A percentile compares a stretch with the other conserved stretches of the same genome.
phyloP scores from a whole-genome alignment of 2,329 filamentous ascomycete species.

The Penicillium sp. region DNA sequence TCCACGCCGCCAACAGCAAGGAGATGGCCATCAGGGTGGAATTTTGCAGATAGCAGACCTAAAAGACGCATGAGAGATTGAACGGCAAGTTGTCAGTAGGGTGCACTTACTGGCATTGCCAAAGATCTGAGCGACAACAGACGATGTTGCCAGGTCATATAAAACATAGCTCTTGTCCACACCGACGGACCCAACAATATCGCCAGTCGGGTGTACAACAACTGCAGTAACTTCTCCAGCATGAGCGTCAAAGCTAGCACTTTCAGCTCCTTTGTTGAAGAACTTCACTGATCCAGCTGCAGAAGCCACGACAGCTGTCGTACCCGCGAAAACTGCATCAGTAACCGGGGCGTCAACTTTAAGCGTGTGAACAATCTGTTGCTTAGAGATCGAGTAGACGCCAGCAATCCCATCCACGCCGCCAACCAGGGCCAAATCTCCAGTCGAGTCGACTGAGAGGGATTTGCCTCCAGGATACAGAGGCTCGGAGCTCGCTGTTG shows the following conservation, averaged over 20 bases:
- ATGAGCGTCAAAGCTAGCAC: constrained; percentile 72
- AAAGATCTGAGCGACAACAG: constrained; percentile 72
- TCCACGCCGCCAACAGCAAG: constrained; percentile 77
- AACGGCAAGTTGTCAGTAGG: background rate
- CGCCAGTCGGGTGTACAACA: constrained; percentile 75
- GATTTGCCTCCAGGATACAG: constrained; percentile 57
- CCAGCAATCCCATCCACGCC: constrained; percentile 71
- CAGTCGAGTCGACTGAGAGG: constrained; percentile 56
- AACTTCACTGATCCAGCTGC: constrained; percentile 75
- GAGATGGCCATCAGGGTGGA: constrained; percentile 96
- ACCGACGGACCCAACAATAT: constrained; percentile 81
- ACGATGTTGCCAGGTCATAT: constrained; percentile 69
- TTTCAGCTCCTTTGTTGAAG: constrained; percentile 67
- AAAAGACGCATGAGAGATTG: constrained; percentile 20
- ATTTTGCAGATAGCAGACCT: constrained; percentile 74
- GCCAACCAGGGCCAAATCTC: constrained; percentile 67
- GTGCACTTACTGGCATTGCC: constrained; percentile 66
- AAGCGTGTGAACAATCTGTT: constrained; percentile 68
- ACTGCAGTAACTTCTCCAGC: constrained; percentile 75
- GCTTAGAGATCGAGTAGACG: constrained; percentile 72
- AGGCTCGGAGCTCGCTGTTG: constrained; percentile 51
- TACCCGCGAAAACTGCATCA: constrained; percentile 55
- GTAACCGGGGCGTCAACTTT: constrained; percentile 65
- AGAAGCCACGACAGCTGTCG: constrained; percentile 68
- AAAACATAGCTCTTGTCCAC: constrained; percentile 89